Conservation (phyloP, 768 basidiomycete genomes). For the Candolleomyces aberdarensis region DNA sequence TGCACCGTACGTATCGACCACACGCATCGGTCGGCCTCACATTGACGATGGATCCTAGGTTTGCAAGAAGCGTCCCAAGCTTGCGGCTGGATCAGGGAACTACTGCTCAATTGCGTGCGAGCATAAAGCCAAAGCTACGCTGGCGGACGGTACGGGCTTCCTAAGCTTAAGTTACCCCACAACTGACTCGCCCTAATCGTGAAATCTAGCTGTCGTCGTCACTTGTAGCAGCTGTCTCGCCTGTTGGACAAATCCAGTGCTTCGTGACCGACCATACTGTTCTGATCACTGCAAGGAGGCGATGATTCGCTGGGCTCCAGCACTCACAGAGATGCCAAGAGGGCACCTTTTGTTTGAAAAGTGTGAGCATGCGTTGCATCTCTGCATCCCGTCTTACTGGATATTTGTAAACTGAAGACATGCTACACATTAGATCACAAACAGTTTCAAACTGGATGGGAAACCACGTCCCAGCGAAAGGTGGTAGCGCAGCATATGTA, state of each 20-base stretch:
- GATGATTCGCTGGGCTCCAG: slow-evolving; percentile 13
- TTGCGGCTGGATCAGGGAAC: slow-evolving; percentile 14
- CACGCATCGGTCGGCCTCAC: not conserved
- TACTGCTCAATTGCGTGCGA: slow-evolving; percentile 24
- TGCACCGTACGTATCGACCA: slow-evolving; percentile 8
- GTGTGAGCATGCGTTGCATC: slow-evolving; percentile 8
- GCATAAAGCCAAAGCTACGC: slow-evolving; percentile 11
- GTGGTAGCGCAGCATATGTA: slow-evolving; percentile 16
- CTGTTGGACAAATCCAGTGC: slow-evolving; percentile 18
- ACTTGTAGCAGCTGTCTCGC: slow-evolving; percentile 22
- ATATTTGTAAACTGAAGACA: slow-evolving; percentile 3
- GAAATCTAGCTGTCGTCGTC: not conserved
- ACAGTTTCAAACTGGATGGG: slow-evolving; percentile 8
- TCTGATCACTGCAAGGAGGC: slow-evolving; percentile 11
- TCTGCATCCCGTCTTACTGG: not conserved
- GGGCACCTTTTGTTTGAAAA: slow-evolving; percentile 22
- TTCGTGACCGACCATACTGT: slow-evolving; percentile 16
- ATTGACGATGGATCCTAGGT: slow-evolving; percentile 7
- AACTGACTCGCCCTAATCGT: not conserved
- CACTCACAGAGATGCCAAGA: slow-evolving; percentile 23
- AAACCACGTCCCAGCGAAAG: not conserved
- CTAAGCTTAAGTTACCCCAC: not conserved
- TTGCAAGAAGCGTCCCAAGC: slow-evolving; percentile 19
- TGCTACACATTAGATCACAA: slow-evolving; percentile 1
- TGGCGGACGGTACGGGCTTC: not conserved